Conservation (phyloP, 2,329 filamentous ascomycete species). For the Hymenoscyphus salicellus region DNA sequence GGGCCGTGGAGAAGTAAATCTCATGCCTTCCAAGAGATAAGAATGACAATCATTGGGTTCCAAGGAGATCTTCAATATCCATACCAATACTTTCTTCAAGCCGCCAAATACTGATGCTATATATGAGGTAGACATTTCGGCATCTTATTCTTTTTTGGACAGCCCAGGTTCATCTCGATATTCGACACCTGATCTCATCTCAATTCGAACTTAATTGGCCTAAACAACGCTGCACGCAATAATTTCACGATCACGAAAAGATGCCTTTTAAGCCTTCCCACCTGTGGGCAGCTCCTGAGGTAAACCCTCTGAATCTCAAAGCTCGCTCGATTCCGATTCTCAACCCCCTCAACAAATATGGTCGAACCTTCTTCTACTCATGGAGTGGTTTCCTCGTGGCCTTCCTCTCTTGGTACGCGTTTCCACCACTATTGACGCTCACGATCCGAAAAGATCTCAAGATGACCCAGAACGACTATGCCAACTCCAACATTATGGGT, state of each 20-base stretch:
- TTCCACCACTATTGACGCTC: constrained; percentile 65
- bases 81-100: background rate
- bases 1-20: constrained; percentile 11
- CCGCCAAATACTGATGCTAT: constrained; percentile 4
- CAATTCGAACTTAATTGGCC: background rate
- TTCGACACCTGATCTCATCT: background rate
- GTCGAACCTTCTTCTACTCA: constrained; percentile 82
- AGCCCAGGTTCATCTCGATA: background rate
- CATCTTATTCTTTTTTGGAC: background rate
- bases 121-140: background rate
- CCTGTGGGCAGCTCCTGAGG: constrained; percentile 14
- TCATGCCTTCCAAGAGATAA: constrained; percentile 7
- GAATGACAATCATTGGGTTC: background rate
- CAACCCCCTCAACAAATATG: constrained; percentile 74
- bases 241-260: background rate
- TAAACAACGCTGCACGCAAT: background rate
- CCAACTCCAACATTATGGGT: constrained; percentile 86
- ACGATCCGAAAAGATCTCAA: constrained; percentile 75
- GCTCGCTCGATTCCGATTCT: constrained; percentile 73
- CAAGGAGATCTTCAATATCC: constrained; percentile 10
- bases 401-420: constrained; percentile 89
- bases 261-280: constrained; percentile 16
- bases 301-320: constrained; percentile 76
- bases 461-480: constrained; percentile 65
- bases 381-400: constrained; percentile 81